Evolutionary conservation across 2,329 filamentous ascomycete genomes (phyloP), one percentile per base, ranked within the genome.

Genomic region (Cladosporium sphaerospermum): DNA sequence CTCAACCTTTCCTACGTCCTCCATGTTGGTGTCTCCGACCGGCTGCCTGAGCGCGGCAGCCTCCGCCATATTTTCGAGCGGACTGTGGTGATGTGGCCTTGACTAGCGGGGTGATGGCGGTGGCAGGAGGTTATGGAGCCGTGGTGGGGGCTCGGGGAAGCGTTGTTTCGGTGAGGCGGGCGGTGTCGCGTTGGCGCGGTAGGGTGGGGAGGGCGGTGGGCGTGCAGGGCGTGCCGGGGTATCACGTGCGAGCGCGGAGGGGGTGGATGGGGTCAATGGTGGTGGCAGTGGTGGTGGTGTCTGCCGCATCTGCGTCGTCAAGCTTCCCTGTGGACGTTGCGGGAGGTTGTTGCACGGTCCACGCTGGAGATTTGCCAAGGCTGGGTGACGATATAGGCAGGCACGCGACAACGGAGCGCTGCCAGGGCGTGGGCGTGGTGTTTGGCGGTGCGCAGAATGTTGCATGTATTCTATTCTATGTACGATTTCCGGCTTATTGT

Each of bases 1-100:
- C 69, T 87, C 84, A 61, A 87, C 84, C 75, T 91, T 88, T 68
- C 86, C 88, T 64, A 95, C 90, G 71, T 99, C 93, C 78, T 96
- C 92, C 93, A 99, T 99, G 75, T 95, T 96, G 69, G 90, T 95
- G 74, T 99, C 92, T 43, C 56, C 54, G 31, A 56, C 50, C 44
- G 60, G 56, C 57, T 60, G 64, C 60, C 59, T 64, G 43, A 68
- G 58, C 53, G 64, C 65, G 54, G 65, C 64, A 61, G 65, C 65
- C 60, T 68, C 65, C 60, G 48, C 48, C 50, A 53, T 53, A 11
- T 46, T 53, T 33, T 43, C 31, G 40, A 18, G 31, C 28, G 36
- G 32, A 19, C 14, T 42, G 14, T 51, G 48, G 43, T 31, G 40
- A 43, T 5, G 32, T 37, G 40, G 28, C 36, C 19, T 18, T 10